Conservation (phyloP, 1,284 basidiomycete genomes). For the Xerocomus amazonicus region DNA sequence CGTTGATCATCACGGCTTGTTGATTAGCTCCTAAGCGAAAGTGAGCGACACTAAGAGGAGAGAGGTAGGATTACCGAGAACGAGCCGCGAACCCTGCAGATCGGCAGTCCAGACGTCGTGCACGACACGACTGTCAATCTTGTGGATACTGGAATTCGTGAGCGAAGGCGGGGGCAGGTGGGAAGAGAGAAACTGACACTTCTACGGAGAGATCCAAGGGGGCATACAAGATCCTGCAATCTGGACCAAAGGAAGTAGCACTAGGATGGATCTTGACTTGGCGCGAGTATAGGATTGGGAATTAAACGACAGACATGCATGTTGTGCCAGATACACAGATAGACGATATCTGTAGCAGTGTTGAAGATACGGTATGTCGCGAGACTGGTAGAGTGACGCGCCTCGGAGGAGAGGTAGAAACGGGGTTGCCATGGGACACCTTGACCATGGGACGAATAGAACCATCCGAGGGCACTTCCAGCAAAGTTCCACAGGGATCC, state of each 20-base stretch:
- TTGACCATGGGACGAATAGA: constrained; percentile 39
- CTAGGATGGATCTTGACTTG: constrained; percentile 16
- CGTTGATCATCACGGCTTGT: constrained; percentile 48
- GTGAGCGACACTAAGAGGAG: background rate
- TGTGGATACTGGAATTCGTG: constrained; percentile 30
- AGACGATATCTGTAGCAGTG: constrained; percentile 45
- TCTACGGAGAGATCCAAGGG: constrained; percentile 19
- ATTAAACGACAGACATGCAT: constrained; percentile 44
- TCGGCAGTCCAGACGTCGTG: constrained; percentile 58
- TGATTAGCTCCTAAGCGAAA: constrained; percentile 44
- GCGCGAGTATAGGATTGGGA: constrained; percentile 28
- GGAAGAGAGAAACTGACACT: constrained; percentile 7
- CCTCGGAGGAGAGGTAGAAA: constrained; percentile 39
- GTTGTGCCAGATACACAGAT: constrained; percentile 46
- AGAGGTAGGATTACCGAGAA: constrained; percentile 43
- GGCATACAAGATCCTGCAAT: constrained; percentile 24
- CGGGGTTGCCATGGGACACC: constrained; percentile 38
- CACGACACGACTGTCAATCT: constrained; percentile 24
- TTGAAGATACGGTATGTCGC: background rate
- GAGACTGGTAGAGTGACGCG: constrained; percentile 6
- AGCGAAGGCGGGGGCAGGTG: background rate
- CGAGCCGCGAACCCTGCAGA: constrained; percentile 46
- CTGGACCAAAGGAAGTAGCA: constrained; percentile 34
- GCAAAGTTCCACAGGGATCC: constrained; percentile 37
- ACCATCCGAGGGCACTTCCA: constrained; percentile 51